phyloP scores from a whole-genome alignment of 2,329 filamentous ascomycete species.

The Aspergillus sp. region DNA sequence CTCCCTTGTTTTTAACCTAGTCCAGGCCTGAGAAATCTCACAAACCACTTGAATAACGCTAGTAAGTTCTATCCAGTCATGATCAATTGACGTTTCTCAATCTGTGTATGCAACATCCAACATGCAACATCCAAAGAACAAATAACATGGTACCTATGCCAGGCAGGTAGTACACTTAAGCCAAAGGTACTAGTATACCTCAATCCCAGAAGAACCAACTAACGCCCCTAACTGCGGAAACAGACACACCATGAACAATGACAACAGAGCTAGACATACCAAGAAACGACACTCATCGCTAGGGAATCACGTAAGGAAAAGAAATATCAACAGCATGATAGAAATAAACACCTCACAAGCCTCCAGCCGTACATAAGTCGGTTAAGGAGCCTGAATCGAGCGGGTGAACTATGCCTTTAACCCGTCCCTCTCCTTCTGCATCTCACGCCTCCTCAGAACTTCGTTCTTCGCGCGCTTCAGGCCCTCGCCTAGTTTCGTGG shows the following conservation, averaged over 20 bases:
- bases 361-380: not conserved
- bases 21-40: not conserved
- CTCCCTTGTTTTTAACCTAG: not conserved
- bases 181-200: not conserved
- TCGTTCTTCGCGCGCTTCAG: conserved; percentile 49
- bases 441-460: conserved; percentile 36
- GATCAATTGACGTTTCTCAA: conserved; percentile 18
- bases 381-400: conserved; percentile 13
- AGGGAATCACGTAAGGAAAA: conserved; percentile 14
- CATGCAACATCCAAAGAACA: conserved; percentile 14
- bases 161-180: not conserved
- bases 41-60: not conserved
- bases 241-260: not conserved
- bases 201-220: not conserved
- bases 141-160: not conserved
- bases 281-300: not conserved
- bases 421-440: conserved; percentile 33
- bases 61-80: not conserved
- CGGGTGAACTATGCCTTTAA: conserved; percentile 13
- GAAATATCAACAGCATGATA: not conserved
- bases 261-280: not conserved
- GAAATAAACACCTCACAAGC: not conserved
- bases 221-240: not conserved
- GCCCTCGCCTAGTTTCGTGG: conserved; percentile 49
- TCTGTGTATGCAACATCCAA: conserved; percentile 12